phyloP scores from a whole-genome alignment of 495 filamentous ascomycete species.

The Neurospora tetrasperma region DNA sequence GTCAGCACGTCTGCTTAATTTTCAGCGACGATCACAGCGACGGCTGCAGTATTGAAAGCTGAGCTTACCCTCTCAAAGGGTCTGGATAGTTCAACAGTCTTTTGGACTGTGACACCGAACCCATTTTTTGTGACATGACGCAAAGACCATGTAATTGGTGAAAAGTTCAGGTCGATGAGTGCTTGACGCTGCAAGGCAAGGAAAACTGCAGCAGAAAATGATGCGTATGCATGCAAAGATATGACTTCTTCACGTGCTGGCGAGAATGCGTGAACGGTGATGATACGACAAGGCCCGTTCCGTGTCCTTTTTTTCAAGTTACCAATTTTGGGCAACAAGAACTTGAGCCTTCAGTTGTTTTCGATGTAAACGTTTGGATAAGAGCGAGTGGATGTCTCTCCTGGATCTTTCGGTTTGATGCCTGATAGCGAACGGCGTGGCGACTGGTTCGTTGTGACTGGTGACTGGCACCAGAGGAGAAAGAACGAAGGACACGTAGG shows the following conservation, averaged over 20 bases:
- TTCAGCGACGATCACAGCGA: not conserved
- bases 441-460: not conserved
- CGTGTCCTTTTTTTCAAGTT: not conserved
- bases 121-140: conserved; percentile 4
- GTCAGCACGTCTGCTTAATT: not conserved
- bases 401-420: not conserved
- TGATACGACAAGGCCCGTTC: not conserved
- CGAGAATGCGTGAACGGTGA: not conserved
- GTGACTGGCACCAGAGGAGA: not conserved
- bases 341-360: not conserved
- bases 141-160: not conserved
- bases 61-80: conserved; percentile 13
- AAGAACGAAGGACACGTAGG: not conserved
- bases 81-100: conserved; percentile 13
- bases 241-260: not conserved
- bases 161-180: not conserved
- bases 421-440: not conserved
- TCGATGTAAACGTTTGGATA: not conserved
- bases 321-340: not conserved
- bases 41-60: not conserved
- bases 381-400: not conserved
- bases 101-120: not conserved
- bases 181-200: not conserved
- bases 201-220: not conserved
- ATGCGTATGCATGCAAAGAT: not conserved